Percentiles rank a stretch among this genome's conserved stretches.
These are phyloP conservation scores for Stenogyne calaminthoides DNA, from an alignment of 305 asterid genomes.

Conservation along the genomic window DNA sequence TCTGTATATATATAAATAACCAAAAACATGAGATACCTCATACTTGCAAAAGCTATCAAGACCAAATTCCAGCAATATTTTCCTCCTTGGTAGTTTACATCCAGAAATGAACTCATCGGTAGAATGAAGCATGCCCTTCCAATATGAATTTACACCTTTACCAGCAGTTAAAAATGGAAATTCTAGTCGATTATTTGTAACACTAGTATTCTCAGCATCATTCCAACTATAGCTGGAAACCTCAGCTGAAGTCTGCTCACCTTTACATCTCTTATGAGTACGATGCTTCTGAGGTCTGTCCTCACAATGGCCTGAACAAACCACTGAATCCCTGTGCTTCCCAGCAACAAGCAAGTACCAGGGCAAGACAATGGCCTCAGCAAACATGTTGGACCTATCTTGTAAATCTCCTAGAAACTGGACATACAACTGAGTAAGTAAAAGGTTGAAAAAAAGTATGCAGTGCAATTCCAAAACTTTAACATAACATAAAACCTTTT, in stretches of 20 bases:
- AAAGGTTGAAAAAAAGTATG: conserved; percentile 20
- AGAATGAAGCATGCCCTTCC: conserved; percentile 52
- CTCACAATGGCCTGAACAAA: conserved; percentile 37
- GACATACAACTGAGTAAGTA: conserved; percentile 18
- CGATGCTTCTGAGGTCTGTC: not conserved
- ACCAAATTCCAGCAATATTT: conserved; percentile 64
- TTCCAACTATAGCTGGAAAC: conserved; percentile 28
- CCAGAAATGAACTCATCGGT: conserved; percentile 41
- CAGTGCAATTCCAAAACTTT: conserved; percentile 20
- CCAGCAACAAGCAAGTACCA: conserved; percentile 73
- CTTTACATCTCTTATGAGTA: conserved; percentile 56
- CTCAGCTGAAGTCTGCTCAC: conserved; percentile 34
- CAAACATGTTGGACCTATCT: conserved; percentile 57
- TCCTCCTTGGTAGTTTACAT: conserved; percentile 47
- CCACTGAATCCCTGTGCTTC: conserved; percentile 40
- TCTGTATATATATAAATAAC: conserved; percentile 5
- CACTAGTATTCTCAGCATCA: conserved; percentile 34
- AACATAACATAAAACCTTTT: conserved; percentile 49
- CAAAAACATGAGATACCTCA: conserved; percentile 51
- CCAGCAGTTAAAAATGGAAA: conserved; percentile 55
- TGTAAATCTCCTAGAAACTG: conserved; percentile 62
- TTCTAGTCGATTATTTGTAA: conserved; percentile 35
- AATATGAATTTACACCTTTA: conserved; percentile 35
- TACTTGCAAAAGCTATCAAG: conserved; percentile 53
- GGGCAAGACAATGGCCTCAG: conserved; percentile 76